Conservation (phyloP, 2,329 filamentous ascomycete species). For the Cladosporium velox region DNA sequence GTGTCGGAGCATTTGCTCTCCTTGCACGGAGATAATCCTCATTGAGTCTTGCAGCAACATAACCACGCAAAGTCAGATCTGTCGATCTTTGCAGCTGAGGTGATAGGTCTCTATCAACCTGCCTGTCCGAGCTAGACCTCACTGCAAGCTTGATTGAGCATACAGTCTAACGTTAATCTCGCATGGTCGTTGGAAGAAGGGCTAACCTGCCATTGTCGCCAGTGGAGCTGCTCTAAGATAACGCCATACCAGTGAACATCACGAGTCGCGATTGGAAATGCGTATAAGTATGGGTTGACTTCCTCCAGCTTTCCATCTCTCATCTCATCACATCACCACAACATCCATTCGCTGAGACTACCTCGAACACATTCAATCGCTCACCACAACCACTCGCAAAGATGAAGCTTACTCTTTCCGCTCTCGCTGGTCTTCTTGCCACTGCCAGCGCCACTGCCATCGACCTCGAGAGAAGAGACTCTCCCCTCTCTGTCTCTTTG, state of each 20-base stretch:
- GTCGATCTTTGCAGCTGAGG: conserved; percentile 6
- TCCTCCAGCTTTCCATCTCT: background rate
- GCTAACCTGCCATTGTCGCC: background rate
- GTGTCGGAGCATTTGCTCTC: background rate
- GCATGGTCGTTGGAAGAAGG: background rate
- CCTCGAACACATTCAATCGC: background rate
- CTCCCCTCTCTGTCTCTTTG: conserved; percentile 29
- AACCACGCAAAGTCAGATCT: conserved; percentile 1
- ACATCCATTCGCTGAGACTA: background rate
- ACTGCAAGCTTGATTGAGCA: background rate
- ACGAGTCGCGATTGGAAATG: background rate
- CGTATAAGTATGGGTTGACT: conserved; percentile 8
- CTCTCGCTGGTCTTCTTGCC: conserved; percentile 22
- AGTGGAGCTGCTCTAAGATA: background rate
- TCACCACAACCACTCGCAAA: conserved; percentile 2
- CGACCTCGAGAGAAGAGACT: conserved; percentile 29
- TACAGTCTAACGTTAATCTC: background rate
- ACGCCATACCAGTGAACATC: background rate
- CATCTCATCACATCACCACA: background rate
- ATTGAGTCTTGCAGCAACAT: background rate
- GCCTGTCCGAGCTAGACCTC: conserved; percentile 10
- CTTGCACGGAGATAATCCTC: background rate
- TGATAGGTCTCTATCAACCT: background rate
- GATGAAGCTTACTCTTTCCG: conserved; percentile 17
- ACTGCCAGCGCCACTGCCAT: conserved; percentile 26